Conservation (phyloP, 2,329 filamentous ascomycete species). For the Aspergillus puulaauensis region DNA sequence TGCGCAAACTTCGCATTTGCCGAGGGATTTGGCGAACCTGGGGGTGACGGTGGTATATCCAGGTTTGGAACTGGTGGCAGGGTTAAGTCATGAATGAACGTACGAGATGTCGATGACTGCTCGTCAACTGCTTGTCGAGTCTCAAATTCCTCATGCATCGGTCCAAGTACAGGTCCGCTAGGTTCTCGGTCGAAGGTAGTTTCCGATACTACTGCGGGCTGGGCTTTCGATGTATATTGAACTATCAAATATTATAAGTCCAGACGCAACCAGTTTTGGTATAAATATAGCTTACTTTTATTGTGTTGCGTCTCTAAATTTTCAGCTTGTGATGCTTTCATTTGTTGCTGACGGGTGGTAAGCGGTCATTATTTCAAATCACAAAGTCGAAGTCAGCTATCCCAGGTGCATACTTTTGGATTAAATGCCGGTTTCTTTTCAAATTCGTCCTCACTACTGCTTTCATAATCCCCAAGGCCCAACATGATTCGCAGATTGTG, state of each 20-base stretch:
- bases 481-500: constrained; percentile 29
- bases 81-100: constrained; percentile 58
- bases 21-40: constrained; percentile 43
- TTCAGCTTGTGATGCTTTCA: constrained; percentile 5
- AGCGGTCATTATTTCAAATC: constrained; percentile 15
- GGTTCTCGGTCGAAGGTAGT: constrained; percentile 14
- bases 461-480: constrained; percentile 44
- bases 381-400: not conserved
- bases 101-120: constrained; percentile 47
- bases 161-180: constrained; percentile 37
- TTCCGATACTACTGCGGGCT: constrained; percentile 1
- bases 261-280: not conserved
- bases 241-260: constrained; percentile 6
- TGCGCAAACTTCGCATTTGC: constrained; percentile 58
- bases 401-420: constrained; percentile 23
- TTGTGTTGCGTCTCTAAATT: not conserved
- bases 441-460: constrained; percentile 47
- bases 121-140: constrained; percentile 13
- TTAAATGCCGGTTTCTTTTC: constrained; percentile 16
- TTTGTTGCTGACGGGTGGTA: constrained; percentile 10
- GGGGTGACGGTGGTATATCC: constrained; percentile 47
- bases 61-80: constrained; percentile 46
- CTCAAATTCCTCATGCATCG: constrained; percentile 28
- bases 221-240: not conserved
- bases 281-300: constrained; percentile 9